phyloP scores from a whole-genome alignment of 441 rosid species.

The Macaranga tanarius region DNA sequence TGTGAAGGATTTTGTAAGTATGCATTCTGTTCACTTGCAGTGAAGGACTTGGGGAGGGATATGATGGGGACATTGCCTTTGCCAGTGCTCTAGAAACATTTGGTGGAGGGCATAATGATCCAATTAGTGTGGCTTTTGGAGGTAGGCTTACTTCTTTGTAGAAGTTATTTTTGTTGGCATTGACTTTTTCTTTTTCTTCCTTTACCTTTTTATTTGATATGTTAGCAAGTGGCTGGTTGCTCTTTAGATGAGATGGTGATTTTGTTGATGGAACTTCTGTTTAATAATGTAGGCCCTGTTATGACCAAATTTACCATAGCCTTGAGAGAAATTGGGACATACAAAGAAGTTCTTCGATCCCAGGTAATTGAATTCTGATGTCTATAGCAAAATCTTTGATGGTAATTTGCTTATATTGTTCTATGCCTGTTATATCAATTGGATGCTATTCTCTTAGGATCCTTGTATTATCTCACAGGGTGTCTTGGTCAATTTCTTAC shows the following conservation, averaged over 20 bases:
- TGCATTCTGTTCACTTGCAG: slow-evolving; percentile 46
- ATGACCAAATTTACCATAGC: slow-evolving; percentile 99
- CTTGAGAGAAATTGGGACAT: slow-evolving; percentile 96
- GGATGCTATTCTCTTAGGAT: neutral
- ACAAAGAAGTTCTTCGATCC: slow-evolving; percentile 97
- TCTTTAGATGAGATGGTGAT: neutral
- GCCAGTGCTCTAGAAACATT: slow-evolving; percentile 98
- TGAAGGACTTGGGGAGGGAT: slow-evolving; percentile 99
- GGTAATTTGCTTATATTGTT: neutral
- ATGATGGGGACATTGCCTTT: slow-evolving; percentile 98
- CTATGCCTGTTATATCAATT: neutral
- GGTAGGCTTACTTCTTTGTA: slow-evolving; percentile 43
- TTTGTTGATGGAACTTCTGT: slow-evolving; percentile 22
- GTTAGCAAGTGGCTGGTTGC: neutral
- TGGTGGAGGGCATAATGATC: slow-evolving; percentile 99
- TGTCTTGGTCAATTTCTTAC: neutral
- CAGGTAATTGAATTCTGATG: slow-evolving; percentile 49
- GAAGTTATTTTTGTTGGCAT: neutral
- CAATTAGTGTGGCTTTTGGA: slow-evolving; percentile 97
- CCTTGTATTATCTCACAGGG: neutral
- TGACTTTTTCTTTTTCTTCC: neutral
- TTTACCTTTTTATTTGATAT: neutral
- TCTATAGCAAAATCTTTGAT: slow-evolving; percentile 3
- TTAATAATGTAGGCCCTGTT: slow-evolving; percentile 74
- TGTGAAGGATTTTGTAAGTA: slow-evolving; percentile 13